Evolutionary conservation across 148 eudicot species (phyloP).

Genomic region (Vaccinium vitisidaea): DNA sequence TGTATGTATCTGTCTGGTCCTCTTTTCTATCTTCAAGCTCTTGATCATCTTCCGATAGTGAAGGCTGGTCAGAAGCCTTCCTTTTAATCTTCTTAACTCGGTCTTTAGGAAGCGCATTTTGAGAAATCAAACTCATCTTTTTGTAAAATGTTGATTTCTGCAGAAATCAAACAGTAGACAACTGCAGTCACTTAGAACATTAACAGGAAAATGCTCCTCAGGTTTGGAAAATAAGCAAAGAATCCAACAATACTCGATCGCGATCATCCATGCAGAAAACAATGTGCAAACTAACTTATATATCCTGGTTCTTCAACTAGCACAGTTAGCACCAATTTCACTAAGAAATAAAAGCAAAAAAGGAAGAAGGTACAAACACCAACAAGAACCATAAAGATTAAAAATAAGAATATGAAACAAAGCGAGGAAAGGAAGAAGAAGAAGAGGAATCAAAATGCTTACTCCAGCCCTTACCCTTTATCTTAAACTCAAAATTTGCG

Average conservation of each 20-base stretch:
- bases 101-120: slow-evolving; percentile 49
- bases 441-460: too few relatives aligned
- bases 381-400: too few relatives aligned
- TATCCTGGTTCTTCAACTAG: neutral
- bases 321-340: too few relatives aligned
- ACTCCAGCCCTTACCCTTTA: too few relatives aligned
- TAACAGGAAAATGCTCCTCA: neutral
- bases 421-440: neutral
- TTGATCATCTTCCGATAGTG: slow-evolving; percentile 24
- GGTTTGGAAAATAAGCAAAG: neutral
- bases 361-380: neutral
- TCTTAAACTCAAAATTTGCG: too few relatives aligned
- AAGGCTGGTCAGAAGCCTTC: slow-evolving; percentile 36
- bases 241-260: neutral
- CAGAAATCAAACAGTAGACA: slow-evolving; percentile 7
- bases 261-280: neutral
- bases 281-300: neutral
- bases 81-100: slow-evolving; percentile 45
- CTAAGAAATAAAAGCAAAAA: neutral
- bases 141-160: neutral
- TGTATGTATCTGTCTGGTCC: slow-evolving; percentile 17
- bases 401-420: too few relatives aligned
- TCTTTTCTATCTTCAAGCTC: slow-evolving; percentile 30
- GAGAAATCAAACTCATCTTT: slow-evolving; percentile 72
- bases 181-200: neutral